phyloP scores from a whole-genome alignment of 2,329 filamentous ascomycete genomes.

The Trichoderma sp. region DNA sequence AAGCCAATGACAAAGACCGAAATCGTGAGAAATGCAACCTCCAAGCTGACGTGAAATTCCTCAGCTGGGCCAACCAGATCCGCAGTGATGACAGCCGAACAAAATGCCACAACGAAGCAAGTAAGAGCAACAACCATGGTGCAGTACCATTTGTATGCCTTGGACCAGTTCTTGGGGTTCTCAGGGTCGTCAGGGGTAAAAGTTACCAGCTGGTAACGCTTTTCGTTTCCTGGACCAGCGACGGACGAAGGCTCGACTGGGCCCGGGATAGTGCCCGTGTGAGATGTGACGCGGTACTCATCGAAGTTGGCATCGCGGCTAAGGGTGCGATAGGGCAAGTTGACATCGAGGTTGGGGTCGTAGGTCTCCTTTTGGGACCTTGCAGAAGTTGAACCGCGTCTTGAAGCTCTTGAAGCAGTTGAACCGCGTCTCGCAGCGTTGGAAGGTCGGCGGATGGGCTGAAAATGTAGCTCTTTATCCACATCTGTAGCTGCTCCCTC shows the following conservation, averaged over 20 bases:
- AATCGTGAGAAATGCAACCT: constrained; percentile 70
- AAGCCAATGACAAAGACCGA: constrained; percentile 80
- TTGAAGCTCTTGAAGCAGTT: not conserved
- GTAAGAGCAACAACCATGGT: constrained; percentile 80
- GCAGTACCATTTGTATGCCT: constrained; percentile 74
- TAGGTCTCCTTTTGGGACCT: constrained; percentile 33
- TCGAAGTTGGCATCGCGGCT: constrained; percentile 58
- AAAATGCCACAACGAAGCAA: constrained; percentile 71
- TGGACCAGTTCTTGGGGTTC: constrained; percentile 85
- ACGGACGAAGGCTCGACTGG: constrained; percentile 31
- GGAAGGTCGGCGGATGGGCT: not conserved
- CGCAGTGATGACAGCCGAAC: constrained; percentile 73
- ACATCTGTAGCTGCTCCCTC: not conserved
- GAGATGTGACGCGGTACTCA: constrained; percentile 65
- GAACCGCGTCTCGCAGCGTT: not conserved
- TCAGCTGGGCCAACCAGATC: constrained; percentile 63
- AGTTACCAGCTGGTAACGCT: constrained; percentile 52
- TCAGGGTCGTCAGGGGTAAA: constrained; percentile 70
- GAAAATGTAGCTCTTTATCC: not conserved
- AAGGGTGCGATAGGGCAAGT: constrained; percentile 65
- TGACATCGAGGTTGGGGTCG: constrained; percentile 45
- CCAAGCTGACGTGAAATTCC: constrained; percentile 65
- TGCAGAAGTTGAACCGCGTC: not conserved
- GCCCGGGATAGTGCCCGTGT: constrained; percentile 58
- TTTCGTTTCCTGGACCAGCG: constrained; percentile 24